Percentiles rank a stretch among this genome's conserved stretches.
Conservation (phyloP, 1,284 basidiomycete species). For the Erythrobasidium hasegawianum region DNA sequence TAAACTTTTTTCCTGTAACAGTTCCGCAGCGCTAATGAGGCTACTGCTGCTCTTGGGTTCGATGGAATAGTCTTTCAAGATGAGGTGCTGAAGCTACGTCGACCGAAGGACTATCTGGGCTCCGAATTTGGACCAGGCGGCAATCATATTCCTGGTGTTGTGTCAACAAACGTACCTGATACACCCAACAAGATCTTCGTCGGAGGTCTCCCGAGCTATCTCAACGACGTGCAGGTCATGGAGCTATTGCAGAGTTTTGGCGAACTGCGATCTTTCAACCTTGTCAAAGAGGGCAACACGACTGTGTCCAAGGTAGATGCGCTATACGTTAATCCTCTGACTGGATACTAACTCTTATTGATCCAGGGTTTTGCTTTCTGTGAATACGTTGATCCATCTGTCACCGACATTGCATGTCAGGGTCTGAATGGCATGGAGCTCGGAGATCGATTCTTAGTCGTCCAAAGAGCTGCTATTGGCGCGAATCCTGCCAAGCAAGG, state of each 20-base stretch:
- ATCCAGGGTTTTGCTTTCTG: slow-evolving; percentile 93
- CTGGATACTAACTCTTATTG: no score
- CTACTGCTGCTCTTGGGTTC: slow-evolving; percentile 91
- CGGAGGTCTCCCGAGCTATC: slow-evolving; percentile 88
- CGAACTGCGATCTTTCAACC: slow-evolving; percentile 93
- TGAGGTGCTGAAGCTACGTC: slow-evolving; percentile 85
- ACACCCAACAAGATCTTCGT: slow-evolving; percentile 98
- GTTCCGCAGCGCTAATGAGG: slow-evolving; percentile 96
- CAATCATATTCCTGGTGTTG: slow-evolving; percentile 80
- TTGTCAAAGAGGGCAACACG: slow-evolving; percentile 88
- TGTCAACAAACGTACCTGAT: slow-evolving; percentile 95
- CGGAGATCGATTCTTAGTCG: slow-evolving; percentile 91
- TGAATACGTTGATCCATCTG: slow-evolving; percentile 84
- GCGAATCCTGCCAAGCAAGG: slow-evolving; percentile 40
- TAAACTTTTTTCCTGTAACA: slow-evolving; percentile 49
- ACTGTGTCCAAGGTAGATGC: slow-evolving; percentile 74
- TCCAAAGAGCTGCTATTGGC: slow-evolving; percentile 87
- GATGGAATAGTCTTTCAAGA: slow-evolving; percentile 94
- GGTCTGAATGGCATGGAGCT: slow-evolving; percentile 96
- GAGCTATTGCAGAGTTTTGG: slow-evolving; percentile 96
- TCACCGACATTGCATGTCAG: slow-evolving; percentile 93
- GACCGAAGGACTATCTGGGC: slow-evolving; percentile 93
- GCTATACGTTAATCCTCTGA: no score
- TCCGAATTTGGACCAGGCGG: slow-evolving; percentile 44
- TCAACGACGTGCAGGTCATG: slow-evolving; percentile 96